phyloP scores from a whole-genome alignment of 345 rosid species.

The Ricinus communis region DNA sequence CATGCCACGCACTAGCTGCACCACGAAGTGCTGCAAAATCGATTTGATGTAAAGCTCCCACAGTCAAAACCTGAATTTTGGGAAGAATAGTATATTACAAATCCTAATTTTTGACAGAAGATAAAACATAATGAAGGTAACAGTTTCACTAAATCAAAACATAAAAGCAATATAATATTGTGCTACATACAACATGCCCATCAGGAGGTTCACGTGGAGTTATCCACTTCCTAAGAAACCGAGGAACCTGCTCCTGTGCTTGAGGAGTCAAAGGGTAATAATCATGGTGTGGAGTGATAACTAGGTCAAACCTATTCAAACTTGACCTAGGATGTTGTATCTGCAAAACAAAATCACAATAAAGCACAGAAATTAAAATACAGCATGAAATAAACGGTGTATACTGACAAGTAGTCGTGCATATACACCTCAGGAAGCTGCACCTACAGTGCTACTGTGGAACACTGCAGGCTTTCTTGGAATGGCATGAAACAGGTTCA shows the following conservation, averaged over 20 bases:
- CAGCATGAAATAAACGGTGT: background rate
- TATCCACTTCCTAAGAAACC: slow-evolving; percentile 71
- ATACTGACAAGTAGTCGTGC: background rate
- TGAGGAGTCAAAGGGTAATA: slow-evolving; percentile 81
- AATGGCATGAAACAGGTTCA: background rate
- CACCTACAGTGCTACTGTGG: too few relatives aligned
- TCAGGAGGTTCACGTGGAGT: slow-evolving; percentile 80
- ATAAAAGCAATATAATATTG: slow-evolving; percentile 3
- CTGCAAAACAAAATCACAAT: slow-evolving; percentile 43
- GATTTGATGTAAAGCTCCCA: slow-evolving; percentile 87
- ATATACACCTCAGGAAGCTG: background rate
- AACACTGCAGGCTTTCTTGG: background rate
- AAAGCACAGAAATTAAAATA: background rate
- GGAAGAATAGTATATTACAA: slow-evolving; percentile 4
- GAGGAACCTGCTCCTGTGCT: slow-evolving; percentile 78
- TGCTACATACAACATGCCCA: slow-evolving; percentile 61
- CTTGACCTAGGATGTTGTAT: slow-evolving; percentile 92
- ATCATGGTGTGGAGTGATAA: slow-evolving; percentile 89
- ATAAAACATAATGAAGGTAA: slow-evolving; percentile 3
- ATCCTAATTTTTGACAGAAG: slow-evolving; percentile 4
- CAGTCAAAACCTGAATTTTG: slow-evolving; percentile 67
- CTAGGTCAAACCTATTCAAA: slow-evolving; percentile 87
- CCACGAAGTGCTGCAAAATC: slow-evolving; percentile 81
- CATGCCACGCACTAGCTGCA: slow-evolving; percentile 90
- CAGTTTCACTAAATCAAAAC: slow-evolving; percentile 7